These are phyloP conservation scores for Heliamphora pulchella DNA, from an alignment of 179 eudicot genomes.

Conservation along the genomic window DNA sequence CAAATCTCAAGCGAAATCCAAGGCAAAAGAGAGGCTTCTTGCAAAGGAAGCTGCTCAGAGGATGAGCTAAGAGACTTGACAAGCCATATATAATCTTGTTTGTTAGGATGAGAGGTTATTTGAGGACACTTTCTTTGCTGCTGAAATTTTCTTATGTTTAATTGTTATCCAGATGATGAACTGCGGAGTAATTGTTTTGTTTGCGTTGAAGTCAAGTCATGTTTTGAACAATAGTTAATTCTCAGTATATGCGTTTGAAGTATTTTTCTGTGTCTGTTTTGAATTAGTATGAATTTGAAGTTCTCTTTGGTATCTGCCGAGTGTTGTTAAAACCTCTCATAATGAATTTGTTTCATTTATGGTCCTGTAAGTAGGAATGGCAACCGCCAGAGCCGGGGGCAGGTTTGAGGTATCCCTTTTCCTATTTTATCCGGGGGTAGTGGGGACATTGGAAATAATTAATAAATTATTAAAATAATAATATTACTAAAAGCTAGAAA, in stretches of 20 bases:
- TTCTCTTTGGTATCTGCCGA: neutral
- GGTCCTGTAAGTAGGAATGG: no score
- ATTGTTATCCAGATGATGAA: neutral
- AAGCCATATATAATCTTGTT: no score
- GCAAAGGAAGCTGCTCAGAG: constrained; percentile 84
- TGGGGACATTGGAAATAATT: no score
- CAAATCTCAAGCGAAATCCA: constrained; percentile 76
- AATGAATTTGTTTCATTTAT: no score
- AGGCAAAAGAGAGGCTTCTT: constrained; percentile 61
- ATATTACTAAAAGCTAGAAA: no score
- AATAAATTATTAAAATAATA: no score
- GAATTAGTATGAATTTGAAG: constrained; percentile 4
- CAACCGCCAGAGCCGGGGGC: no score
- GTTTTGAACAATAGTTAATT: neutral
- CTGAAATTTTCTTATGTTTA: neutral
- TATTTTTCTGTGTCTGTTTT: no score
- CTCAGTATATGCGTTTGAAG: no score
- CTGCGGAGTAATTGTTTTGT: neutral
- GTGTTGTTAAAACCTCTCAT: no score
- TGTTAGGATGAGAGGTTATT: constrained; percentile 10
- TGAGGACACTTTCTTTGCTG: neutral
- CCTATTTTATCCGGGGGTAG: no score
- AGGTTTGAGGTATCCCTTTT: no score
- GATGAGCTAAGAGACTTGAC: constrained; percentile 27
- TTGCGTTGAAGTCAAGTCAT: neutral